phyloP scores from a whole-genome alignment of 2,329 filamentous ascomycete species.

The Colletotrichum noveboracense region DNA sequence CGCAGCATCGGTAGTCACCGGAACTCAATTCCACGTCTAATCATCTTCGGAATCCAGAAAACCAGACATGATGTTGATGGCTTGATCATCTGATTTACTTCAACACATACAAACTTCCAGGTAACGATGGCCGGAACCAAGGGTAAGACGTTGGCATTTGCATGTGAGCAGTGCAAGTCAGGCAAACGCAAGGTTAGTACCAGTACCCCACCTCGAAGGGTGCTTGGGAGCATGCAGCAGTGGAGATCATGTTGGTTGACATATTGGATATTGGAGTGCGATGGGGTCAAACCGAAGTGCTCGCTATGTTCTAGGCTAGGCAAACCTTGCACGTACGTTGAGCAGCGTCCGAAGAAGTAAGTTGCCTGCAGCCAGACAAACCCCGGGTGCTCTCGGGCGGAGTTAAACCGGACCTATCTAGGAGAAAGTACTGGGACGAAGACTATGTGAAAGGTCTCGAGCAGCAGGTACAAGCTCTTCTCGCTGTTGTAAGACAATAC shows the following conservation, averaged over 20 bases:
- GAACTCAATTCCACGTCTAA: background rate
- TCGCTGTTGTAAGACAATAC: background rate
- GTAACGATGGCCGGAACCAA: background rate
- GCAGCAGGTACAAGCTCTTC: background rate
- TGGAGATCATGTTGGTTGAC: background rate
- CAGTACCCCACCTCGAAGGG: background rate
- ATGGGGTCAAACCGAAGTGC: background rate
- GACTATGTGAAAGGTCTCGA: background rate
- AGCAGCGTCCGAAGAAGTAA: background rate
- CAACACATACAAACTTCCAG: background rate
- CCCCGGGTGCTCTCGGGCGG: background rate
- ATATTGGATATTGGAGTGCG: background rate
- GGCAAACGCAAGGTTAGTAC: background rate
- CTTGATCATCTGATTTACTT: background rate
- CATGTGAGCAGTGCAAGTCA: background rate
- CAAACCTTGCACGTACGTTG: background rate
- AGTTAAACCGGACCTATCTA: background rate
- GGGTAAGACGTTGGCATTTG: background rate
- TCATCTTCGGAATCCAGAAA: background rate
- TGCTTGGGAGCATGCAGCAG: background rate
- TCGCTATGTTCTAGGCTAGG: background rate
- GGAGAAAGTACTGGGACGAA: background rate
- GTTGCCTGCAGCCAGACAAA: background rate
- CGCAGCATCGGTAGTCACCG: background rate
- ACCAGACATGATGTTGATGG: background rate